phyloP scores from a whole-genome alignment of 495 filamentous ascomycete genomes.

The Aspergillus funiculosus region DNA sequence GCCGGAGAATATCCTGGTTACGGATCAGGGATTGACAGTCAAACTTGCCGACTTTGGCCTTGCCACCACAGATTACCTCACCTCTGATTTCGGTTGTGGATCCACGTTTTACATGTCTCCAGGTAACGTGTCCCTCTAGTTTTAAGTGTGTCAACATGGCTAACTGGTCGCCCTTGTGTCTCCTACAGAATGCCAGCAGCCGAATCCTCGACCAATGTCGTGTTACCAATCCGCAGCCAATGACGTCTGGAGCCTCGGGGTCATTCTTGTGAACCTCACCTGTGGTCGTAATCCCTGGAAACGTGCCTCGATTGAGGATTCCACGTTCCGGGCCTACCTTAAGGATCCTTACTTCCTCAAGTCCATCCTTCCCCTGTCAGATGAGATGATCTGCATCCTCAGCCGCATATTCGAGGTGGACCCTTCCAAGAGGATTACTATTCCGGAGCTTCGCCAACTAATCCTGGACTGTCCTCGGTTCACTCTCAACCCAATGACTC shows the following conservation, averaged over 20 bases:
- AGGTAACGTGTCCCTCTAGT: slow-evolving; percentile 54
- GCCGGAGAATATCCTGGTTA: slow-evolving; percentile 95
- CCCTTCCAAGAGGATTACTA: slow-evolving; percentile 77
- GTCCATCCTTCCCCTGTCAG: slow-evolving; percentile 86
- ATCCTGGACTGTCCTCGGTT: slow-evolving; percentile 74
- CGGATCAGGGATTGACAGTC: slow-evolving; percentile 77
- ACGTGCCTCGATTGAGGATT: slow-evolving; percentile 84
- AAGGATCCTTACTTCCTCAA: slow-evolving; percentile 83
- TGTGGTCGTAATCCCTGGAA: slow-evolving; percentile 99
- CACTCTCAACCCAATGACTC: slow-evolving; percentile 46
- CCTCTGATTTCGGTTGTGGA: slow-evolving; percentile 94
- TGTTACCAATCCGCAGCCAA: slow-evolving; percentile 91
- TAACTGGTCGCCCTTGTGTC: background rate
- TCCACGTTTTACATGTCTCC: slow-evolving; percentile 99
- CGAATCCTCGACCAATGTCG: slow-evolving; percentile 65
- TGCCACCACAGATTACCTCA: slow-evolving; percentile 74
- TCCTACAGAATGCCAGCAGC: slow-evolving; percentile 82
- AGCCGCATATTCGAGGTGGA: slow-evolving; percentile 85
- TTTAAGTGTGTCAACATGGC: background rate
- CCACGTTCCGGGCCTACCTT: slow-evolving; percentile 88
- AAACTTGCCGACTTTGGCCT: slow-evolving; percentile 98
- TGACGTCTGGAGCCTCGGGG: slow-evolving; percentile 96
- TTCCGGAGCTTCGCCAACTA: slow-evolving; percentile 70
- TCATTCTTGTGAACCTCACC: slow-evolving; percentile 95
- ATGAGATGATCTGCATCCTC: slow-evolving; percentile 84